phyloP scores from a whole-genome alignment of 1,139 yeast genomes.

The Blastobotrys proliferans region DNA sequence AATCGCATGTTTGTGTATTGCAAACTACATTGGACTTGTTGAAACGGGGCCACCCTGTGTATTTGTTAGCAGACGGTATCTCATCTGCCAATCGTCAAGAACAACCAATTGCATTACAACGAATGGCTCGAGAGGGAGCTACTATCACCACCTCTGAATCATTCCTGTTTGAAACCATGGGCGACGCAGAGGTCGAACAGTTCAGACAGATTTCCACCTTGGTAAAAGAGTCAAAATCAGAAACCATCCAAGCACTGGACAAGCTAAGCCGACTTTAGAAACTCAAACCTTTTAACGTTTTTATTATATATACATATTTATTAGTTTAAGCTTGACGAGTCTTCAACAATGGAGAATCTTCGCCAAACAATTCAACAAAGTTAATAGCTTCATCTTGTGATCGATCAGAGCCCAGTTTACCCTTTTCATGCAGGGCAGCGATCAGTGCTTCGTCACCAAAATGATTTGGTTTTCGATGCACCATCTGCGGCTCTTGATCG shows the following conservation, averaged over 20 bases:
- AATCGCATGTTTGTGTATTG: conserved; percentile 29
- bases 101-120: conserved; percentile 27
- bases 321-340: conserved; percentile 17
- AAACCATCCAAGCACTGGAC: conserved; percentile 19
- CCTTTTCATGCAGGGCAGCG: conserved; percentile 24
- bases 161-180: conserved; percentile 40
- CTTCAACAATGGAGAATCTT: conserved; percentile 25
- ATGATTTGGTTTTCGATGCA: conserved; percentile 28
- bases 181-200: conserved; percentile 31
- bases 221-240: conserved; percentile 20
- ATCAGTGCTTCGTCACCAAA: conserved; percentile 33
- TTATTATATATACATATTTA: not conserved
- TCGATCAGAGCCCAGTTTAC: conserved; percentile 24
- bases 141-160: conserved; percentile 34
- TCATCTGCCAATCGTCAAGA: conserved; percentile 26
- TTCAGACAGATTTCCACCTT: conserved; percentile 22
- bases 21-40: conserved; percentile 29
- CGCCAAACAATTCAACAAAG: conserved; percentile 28
- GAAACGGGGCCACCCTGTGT: conserved; percentile 27
- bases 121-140: conserved; percentile 27
- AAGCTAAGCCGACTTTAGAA: conserved; percentile 13
- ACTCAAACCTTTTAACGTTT: not conserved
- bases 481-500: conserved; percentile 38
- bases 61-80: conserved; percentile 28
- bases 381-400: conserved; percentile 23